Percentiles rank a stretch among this genome's conserved stretches.
These are phyloP conservation scores for Tulasnella sp. DNA, from an alignment of 768 basidiomycete genomes.

Conservation along the genomic window DNA sequence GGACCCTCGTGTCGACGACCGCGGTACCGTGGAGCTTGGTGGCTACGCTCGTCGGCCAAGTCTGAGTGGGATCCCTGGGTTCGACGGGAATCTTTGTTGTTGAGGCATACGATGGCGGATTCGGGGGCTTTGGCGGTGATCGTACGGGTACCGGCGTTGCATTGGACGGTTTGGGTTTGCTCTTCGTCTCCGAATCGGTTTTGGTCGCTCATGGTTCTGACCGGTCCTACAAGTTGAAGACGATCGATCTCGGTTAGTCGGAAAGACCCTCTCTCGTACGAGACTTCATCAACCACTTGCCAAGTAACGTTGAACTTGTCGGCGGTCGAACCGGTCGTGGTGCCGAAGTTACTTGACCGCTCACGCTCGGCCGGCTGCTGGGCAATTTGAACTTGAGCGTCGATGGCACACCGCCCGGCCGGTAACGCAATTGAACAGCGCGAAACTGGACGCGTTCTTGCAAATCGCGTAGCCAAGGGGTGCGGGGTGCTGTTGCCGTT, in stretches of 20 bases:
- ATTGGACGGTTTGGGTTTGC: conserved; percentile 33
- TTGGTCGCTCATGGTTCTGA: conserved; percentile 30
- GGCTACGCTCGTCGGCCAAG: no score
- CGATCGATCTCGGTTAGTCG: conserved; percentile 35
- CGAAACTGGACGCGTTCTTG: no score
- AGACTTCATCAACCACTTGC: neutral
- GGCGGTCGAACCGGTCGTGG: conserved; percentile 21
- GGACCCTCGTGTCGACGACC: conserved; percentile 56
- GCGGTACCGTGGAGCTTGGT: conserved; percentile 51
- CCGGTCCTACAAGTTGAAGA: conserved; percentile 30
- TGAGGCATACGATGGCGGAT: conserved; percentile 35
- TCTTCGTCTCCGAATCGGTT: conserved; percentile 39
- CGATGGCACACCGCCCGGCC: conserved; percentile 17
- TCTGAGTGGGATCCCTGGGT: no score
- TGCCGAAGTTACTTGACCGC: conserved; percentile 26
- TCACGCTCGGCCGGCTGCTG: conserved; percentile 25
- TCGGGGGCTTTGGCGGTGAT: conserved; percentile 31
- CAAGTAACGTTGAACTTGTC: conserved; percentile 24
- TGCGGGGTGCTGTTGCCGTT: no score
- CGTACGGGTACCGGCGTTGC: conserved; percentile 13
- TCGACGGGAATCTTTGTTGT: no score
- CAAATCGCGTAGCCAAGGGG: no score
- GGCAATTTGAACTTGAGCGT: conserved; percentile 24
- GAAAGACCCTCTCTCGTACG: conserved; percentile 34
- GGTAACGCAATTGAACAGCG: conserved; percentile 33